Conservation (phyloP, 257 asterid species). For the Pogostemon cablin region DNA sequence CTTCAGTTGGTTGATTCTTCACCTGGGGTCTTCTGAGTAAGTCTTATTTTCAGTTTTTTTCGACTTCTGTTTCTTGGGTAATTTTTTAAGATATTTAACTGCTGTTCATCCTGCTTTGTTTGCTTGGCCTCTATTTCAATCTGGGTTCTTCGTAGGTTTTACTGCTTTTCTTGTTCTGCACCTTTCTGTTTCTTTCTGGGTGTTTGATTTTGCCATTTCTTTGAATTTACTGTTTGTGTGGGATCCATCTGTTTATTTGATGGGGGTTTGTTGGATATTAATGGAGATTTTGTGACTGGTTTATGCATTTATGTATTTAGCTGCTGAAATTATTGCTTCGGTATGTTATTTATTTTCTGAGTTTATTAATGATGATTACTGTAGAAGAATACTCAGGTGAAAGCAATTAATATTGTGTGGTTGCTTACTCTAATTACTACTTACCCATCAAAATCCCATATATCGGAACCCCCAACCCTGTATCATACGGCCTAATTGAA, state of each 20-base stretch:
- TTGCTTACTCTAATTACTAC: conserved; percentile 9
- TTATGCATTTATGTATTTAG: conserved; percentile 16
- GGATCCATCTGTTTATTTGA: conserved; percentile 20
- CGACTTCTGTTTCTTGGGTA: background rate
- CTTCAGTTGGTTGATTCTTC: conserved; percentile 20
- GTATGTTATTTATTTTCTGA: background rate
- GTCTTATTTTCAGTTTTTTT: conserved; percentile 19
- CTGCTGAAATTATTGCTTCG: conserved; percentile 21
- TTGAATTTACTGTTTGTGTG: conserved; percentile 3
- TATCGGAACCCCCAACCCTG: background rate
- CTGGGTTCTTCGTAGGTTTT: background rate
- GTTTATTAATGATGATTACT: background rate
- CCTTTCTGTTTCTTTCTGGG: background rate
- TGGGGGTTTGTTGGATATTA: conserved; percentile 27
- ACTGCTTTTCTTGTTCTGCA: conserved; percentile 17
- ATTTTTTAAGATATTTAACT: background rate
- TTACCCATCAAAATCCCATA: conserved; percentile 20
- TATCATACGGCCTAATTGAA: background rate
- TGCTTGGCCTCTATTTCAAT: background rate
- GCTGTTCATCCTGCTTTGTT: background rate
- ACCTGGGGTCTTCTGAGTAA: conserved; percentile 29
- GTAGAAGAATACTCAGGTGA: conserved; percentile 1
- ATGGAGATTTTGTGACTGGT: conserved; percentile 25
- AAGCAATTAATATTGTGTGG: conserved; percentile 25
- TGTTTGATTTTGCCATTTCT: background rate